A percentile compares a stretch with the other conserved stretches of the same genome.
Evolutionary conservation across 352 stramenopile genomes (phyloP).

Genomic region (Phytophthora colocasiae): DNA sequence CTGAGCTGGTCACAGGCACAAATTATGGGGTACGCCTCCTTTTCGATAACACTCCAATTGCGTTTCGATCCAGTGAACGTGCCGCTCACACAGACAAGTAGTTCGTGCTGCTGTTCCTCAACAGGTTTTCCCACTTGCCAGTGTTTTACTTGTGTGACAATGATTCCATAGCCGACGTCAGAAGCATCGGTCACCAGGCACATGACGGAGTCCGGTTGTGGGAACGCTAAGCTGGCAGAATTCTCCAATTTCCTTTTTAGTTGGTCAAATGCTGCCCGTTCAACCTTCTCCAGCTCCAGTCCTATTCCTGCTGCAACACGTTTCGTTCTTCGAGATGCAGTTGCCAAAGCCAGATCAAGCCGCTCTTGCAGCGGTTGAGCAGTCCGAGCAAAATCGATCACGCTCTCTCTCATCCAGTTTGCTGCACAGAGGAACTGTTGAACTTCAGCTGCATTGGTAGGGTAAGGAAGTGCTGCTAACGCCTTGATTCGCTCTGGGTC

Average conservation of each 20-base stretch:
- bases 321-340: slow-evolving; percentile 2
- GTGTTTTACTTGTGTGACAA: not conserved
- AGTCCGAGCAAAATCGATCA: slow-evolving; percentile 5
- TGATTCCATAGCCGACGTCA: not conserved
- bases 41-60: slow-evolving; percentile 2
- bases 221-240: not conserved
- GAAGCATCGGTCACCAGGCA: not conserved
- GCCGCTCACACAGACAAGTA: slow-evolving; percentile 8
- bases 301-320: not conserved
- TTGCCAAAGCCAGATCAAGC: not conserved
- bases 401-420: slow-evolving; percentile 20
- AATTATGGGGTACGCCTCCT: not conserved
- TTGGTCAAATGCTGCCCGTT: not conserved
- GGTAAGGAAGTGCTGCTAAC: not conserved
- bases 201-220: not conserved
- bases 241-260: not conserved
- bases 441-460: slow-evolving; percentile 1
- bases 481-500: slow-evolving; percentile 3
- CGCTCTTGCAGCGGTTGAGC: slow-evolving; percentile 3
- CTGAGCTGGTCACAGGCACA: slow-evolving; percentile 8
- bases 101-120: slow-evolving; percentile 10
- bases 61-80: slow-evolving; percentile 11
- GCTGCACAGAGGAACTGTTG: not conserved
- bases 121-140: slow-evolving; percentile 2
- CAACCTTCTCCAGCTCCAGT: not conserved